A percentile compares a stretch with the other conserved stretches of the same genome.
These are phyloP conservation scores for Lyophyllum shimeji DNA, from an alignment of 768 basidiomycete genomes.

Conservation along the genomic window DNA sequence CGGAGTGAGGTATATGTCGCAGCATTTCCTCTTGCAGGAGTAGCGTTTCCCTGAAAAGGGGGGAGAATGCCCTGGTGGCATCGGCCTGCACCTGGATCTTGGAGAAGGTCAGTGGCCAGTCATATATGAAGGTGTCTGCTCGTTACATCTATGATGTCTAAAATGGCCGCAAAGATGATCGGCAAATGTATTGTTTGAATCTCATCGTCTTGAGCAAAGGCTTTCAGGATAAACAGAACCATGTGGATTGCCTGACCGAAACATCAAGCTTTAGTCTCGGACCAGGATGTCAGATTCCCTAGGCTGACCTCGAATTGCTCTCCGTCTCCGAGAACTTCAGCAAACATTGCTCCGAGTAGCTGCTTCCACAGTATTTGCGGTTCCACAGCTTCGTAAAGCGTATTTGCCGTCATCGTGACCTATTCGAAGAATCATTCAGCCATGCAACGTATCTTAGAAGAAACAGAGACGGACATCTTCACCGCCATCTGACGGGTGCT, in stretches of 20 bases:
- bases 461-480: conserved; percentile 54
- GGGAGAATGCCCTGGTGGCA: conserved; percentile 30
- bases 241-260: conserved; percentile 60
- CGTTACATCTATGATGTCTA: conserved; percentile 65
- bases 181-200: conserved; percentile 80
- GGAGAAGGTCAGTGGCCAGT: conserved; percentile 2
- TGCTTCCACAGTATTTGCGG: conserved; percentile 86
- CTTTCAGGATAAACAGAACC: conserved; percentile 67
- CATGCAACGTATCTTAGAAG: background rate
- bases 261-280: conserved; percentile 5
- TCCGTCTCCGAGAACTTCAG: conserved; percentile 49
- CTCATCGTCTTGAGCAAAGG: conserved; percentile 89
- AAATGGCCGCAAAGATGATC: conserved; percentile 66
- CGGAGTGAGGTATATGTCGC: conserved; percentile 46
- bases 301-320: conserved; percentile 45
- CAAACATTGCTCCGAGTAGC: conserved; percentile 56
- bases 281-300: background rate
- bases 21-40: conserved; percentile 55
- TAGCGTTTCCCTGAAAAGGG: conserved; percentile 40
- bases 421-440: conserved; percentile 24
- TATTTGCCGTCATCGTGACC: conserved; percentile 81
- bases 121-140: background rate
- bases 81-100: conserved; percentile 39
- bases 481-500: conserved; percentile 48
- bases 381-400: conserved; percentile 91